Base-by-base conservation (phyloP, 202 grass and related monocot genomes). In the Carex sylvatica region DNA sequence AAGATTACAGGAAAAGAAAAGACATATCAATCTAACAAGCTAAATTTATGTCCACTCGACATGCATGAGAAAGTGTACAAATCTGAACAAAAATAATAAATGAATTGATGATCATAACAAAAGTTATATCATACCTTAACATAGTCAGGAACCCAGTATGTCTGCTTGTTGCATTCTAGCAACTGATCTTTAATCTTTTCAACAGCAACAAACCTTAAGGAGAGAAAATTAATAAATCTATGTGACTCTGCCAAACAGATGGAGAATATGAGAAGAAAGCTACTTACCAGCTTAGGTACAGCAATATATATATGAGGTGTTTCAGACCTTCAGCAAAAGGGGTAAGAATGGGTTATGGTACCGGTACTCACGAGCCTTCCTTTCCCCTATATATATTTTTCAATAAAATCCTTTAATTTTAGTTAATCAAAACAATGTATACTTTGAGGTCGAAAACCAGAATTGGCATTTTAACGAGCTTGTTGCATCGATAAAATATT, bases 71-170 rank as follows among this genome's bases (percentile, higher is more conserved):
- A 74, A 74, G 47, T 74, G 4, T 3, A 31, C 22, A 31, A n/a
- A 70, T 9, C 49, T 54, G 71, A 74, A 74, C 13, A 54, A 74
- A 71, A 18, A 30, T 15, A 31, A 73, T 49, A 30, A 31, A 74
- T 74, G 24, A 74, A 74, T 18, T 74, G 47, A 74, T 47, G 7
- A 33, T 19, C 24, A 54, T 55, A 49, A 77, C 83, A 61, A 67
- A 85, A 85, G 82, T 7, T 4, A 65, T 73, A 80, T 69, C 75
- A 83, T 83, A 99, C 96, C 93, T 99, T 99, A 66, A 99, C 96
- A 92, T 96, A 93, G 38, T 99, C 96, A 66, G 96, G 96, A 81
- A 99, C 93, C 96, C 96, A 99, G 75, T 99, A 92, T 24, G 96
- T 96, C 55, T 96, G 82, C 77, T 91, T 93, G 88, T 96, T 99